Conservation (phyloP, 2,329 filamentous ascomycete species). For the Arthrobotrys musiformis region DNA sequence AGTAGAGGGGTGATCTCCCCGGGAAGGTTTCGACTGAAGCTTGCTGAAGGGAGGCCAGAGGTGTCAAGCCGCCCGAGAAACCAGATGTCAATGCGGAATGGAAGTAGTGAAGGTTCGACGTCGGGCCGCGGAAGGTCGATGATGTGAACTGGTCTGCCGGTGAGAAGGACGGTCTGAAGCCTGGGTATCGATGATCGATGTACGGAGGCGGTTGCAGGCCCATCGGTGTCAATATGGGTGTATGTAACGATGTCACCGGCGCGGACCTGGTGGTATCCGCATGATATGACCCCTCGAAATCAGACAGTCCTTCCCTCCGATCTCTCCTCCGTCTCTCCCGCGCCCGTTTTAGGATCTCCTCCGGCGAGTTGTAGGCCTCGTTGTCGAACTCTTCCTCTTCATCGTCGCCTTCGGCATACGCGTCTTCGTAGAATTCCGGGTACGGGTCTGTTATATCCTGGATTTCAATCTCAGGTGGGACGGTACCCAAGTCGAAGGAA, state of each 20-base stretch:
- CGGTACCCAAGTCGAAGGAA: conserved; percentile 88
- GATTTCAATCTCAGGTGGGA: conserved; percentile 85
- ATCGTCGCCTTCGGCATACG: conserved; percentile 72
- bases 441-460: conserved; percentile 97
- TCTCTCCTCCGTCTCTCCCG: conserved; percentile 60
- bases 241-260: conserved; percentile 40
- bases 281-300: conserved; percentile 41
- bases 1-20: conserved; percentile 34
- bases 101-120: conserved; percentile 83
- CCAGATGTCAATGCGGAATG: conserved; percentile 78
- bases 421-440: conserved; percentile 93
- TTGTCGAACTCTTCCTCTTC: conserved; percentile 64
- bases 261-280: conserved; percentile 18
- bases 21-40: conserved; percentile 50
- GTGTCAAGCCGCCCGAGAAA: conserved; percentile 80
- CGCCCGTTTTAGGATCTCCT: conserved; percentile 60
- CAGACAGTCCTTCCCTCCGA: conserved; percentile 59
- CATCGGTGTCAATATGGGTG: conserved; percentile 36
- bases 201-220: conserved; percentile 49
- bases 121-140: conserved; percentile 31
- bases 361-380: conserved; percentile 58
- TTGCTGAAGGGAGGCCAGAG: conserved; percentile 72
- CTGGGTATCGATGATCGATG: conserved; percentile 53
- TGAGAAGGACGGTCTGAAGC: conserved; percentile 55
- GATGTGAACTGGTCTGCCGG: conserved; percentile 58